These are phyloP conservation scores for Aspergillus vadensis DNA, from an alignment of 2,329 filamentous ascomycete species.

Conservation along the genomic window DNA sequence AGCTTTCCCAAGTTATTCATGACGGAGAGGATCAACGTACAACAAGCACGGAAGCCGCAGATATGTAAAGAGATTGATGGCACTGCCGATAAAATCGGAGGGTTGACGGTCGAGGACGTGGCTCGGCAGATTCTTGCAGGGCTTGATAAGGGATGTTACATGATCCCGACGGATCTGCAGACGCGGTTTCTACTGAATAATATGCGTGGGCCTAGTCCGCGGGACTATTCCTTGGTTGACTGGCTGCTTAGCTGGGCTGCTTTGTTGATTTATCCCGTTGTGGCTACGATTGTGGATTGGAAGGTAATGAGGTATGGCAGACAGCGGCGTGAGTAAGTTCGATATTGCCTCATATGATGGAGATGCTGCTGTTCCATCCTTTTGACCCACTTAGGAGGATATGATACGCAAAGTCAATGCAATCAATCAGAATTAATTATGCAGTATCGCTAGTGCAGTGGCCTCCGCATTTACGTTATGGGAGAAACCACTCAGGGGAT, in stretches of 20 bases:
- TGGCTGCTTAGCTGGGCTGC: neutral
- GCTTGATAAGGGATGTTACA: neutral
- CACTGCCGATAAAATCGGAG: neutral
- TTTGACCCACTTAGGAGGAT: no score
- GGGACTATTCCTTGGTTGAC: slow-evolving; percentile 2
- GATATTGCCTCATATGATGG: no score
- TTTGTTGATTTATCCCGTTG: slow-evolving; percentile 3
- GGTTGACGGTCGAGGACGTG: neutral
- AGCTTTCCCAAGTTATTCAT: slow-evolving; percentile 13
- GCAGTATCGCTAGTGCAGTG: no score
- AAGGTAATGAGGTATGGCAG: neutral
- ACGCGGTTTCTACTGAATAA: slow-evolving; percentile 12
- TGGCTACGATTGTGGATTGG: neutral
- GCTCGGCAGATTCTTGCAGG: slow-evolving; percentile 10
- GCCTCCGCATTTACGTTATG: no score
- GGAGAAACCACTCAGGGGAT: no score
- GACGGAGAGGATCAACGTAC: slow-evolving; percentile 7
- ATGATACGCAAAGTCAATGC: no score
- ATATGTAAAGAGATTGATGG: slow-evolving; percentile 15
- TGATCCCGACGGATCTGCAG: slow-evolving; percentile 2
- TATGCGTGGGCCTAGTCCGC: slow-evolving; percentile 16
- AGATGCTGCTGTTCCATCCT: no score
- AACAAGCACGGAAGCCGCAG: slow-evolving; percentile 10
- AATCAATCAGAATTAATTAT: no score
- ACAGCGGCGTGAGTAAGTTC: neutral